Conservation (phyloP, 768 basidiomycete genomes). For the Multifurca ochricompacta region DNA sequence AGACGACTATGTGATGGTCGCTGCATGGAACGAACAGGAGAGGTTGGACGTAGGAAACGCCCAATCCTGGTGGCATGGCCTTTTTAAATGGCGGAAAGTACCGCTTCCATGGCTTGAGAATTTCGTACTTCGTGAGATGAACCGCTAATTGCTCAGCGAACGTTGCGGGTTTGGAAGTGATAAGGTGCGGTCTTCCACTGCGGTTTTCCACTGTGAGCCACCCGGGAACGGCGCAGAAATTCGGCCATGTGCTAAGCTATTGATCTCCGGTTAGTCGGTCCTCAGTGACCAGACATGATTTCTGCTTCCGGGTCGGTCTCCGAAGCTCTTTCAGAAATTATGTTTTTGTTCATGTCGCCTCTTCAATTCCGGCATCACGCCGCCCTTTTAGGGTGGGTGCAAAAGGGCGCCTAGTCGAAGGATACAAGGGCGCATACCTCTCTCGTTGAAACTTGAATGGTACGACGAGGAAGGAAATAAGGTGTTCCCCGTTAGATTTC, state of each 20-base stretch:
- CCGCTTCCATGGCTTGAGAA: slow-evolving; percentile 17
- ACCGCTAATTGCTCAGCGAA: slow-evolving; percentile 17
- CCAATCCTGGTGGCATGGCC: slow-evolving; percentile 8
- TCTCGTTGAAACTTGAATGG: not conserved
- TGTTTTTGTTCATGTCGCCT: slow-evolving; percentile 10
- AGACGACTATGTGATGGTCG: slow-evolving; percentile 57
- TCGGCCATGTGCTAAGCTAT: slow-evolving; percentile 17
- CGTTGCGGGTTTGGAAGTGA: slow-evolving; percentile 16
- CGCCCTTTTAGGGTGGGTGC: not conserved
- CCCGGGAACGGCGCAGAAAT: slow-evolving; percentile 16
- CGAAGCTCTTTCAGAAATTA: slow-evolving; percentile 12
- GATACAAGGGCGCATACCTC: not conserved
- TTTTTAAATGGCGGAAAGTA: slow-evolving; percentile 13
- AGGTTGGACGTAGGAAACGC: slow-evolving; percentile 29
- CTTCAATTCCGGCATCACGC: slow-evolving; percentile 16
- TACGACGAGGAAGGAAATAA: not conserved
- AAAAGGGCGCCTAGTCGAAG: slow-evolving; percentile 7
- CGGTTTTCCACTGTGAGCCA: slow-evolving; percentile 14
- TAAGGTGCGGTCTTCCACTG: slow-evolving; percentile 18
- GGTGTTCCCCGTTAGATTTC: too few relatives aligned
- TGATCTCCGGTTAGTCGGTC: slow-evolving; percentile 19
- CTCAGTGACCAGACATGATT: slow-evolving; percentile 13
- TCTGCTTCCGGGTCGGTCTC: slow-evolving; percentile 12
- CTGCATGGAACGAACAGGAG: slow-evolving; percentile 40
- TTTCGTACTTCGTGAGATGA: slow-evolving; percentile 20